Evolutionary conservation across 257 asterid species (phyloP).

Genomic region (Jacaranda mimosifolia): DNA sequence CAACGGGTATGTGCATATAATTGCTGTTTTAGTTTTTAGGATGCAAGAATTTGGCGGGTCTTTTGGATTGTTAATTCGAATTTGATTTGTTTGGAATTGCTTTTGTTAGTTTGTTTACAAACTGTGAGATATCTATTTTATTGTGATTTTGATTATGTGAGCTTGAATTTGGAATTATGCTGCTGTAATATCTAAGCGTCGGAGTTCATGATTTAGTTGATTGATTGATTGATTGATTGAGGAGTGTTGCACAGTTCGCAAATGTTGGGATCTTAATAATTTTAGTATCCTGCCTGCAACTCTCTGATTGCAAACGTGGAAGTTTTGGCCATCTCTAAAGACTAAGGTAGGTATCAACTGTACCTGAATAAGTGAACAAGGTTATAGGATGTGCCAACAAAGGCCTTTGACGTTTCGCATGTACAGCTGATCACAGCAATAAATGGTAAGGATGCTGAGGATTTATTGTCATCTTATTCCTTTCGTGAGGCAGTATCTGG

Average conservation of each 20-base stretch:
- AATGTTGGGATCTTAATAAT: not conserved
- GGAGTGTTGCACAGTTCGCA: conserved; percentile 3
- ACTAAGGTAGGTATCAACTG: not conserved
- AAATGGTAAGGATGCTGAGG: conserved; percentile 12
- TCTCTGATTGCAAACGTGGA: not conserved
- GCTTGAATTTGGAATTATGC: conserved; percentile 31
- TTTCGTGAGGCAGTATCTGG: not conserved
- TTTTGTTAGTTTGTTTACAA: conserved; percentile 2
- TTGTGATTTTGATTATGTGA: conserved; percentile 15
- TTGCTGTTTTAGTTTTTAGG: not conserved
- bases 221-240: conserved; percentile 29
- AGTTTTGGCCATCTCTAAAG: conserved; percentile 13
- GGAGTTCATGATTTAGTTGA: conserved; percentile 27
- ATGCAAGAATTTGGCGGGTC: not conserved
- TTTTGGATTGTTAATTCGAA: not conserved
- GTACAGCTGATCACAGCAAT: not conserved
- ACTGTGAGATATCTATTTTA: conserved; percentile 18
- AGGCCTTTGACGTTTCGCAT: not conserved
- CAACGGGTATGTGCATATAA: conserved; percentile 60
- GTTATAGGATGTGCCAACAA: not conserved
- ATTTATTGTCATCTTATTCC: conserved; percentile 4
- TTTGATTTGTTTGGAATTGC: conserved; percentile 7
- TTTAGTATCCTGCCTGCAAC: conserved; percentile 21
- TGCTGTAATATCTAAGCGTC: conserved; percentile 18
- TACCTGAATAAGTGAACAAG: conserved; percentile 11